Evolutionary conservation across 345 rosid genomes (phyloP).

Genomic region (Kandelia obovata): DNA sequence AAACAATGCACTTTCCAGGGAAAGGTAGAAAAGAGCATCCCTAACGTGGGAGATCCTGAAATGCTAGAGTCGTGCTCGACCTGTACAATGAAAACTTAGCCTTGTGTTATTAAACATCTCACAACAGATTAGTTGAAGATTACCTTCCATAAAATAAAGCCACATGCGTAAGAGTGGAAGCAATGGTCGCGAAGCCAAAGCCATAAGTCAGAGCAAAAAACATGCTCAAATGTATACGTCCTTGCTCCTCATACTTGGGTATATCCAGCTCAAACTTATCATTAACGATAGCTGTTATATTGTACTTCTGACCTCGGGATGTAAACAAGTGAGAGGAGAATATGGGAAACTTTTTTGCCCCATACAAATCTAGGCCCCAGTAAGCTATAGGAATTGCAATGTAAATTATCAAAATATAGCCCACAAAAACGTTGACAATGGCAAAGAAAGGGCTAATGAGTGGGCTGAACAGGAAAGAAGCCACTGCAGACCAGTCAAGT

Average conservation of each 20-base stretch:
- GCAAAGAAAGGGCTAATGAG: conserved; percentile 87
- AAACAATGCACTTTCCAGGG: no score
- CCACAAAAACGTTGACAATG: conserved; percentile 55
- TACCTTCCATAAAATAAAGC: conserved; percentile 91
- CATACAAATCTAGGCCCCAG: conserved; percentile 66
- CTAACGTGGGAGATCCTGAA: no score
- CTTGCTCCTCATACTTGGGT: conserved; percentile 55
- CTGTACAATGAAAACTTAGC: no score
- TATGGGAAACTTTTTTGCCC: conserved; percentile 63
- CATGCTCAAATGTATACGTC: conserved; percentile 77
- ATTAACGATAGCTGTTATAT: conserved; percentile 66
- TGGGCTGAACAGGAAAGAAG: conserved; percentile 81
- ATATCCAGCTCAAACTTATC: conserved; percentile 67
- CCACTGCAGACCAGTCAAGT: conserved; percentile 77
- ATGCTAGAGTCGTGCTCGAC: no score
- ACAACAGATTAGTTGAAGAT: conserved; percentile 1
- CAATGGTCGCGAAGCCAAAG: conserved; percentile 86
- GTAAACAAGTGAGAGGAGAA: conserved; percentile 83
- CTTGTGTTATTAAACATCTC: no score
- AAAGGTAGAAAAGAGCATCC: no score
- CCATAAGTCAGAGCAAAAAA: conserved; percentile 79
- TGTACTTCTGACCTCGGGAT: conserved; percentile 48
- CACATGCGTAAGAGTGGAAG: conserved; percentile 76
- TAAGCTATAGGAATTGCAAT: conserved; percentile 56
- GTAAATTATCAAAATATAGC: conserved; percentile 62